Evolutionary conservation across 768 basidiomycete species (phyloP).

Genomic region (Boletus insuetus): DNA sequence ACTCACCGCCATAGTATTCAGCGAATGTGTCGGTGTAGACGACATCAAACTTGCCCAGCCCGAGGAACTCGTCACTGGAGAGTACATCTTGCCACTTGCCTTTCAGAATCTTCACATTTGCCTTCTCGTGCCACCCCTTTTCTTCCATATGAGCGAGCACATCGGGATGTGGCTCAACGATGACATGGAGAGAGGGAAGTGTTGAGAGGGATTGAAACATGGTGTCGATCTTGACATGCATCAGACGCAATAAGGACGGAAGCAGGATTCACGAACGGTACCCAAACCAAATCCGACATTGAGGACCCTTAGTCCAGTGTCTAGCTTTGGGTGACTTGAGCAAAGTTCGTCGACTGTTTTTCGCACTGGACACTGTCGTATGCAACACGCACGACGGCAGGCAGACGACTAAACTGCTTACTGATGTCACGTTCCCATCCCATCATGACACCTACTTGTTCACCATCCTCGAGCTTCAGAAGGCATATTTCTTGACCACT

Average conservation of each 20-base stretch:
- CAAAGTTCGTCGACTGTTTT: slow-evolving; percentile 72
- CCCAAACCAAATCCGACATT: slow-evolving; percentile 96
- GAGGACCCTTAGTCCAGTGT: slow-evolving; percentile 58
- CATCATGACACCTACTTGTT: slow-evolving; percentile 99
- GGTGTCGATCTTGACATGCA: slow-evolving; percentile 64
- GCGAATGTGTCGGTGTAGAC: slow-evolving; percentile 94
- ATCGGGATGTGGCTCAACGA: slow-evolving; percentile 93
- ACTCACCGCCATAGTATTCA: slow-evolving; percentile 70
- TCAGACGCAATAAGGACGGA: slow-evolving; percentile 6
- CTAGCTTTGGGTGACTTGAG: slow-evolving; percentile 43
- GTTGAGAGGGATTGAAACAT: slow-evolving; percentile 67
- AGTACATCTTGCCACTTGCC: slow-evolving; percentile 94
- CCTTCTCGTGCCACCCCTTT: slow-evolving; percentile 74
- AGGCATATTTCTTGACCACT: slow-evolving; percentile 83
- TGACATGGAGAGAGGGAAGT: slow-evolving; percentile 72
- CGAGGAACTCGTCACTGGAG: slow-evolving; percentile 53
- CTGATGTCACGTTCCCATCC: slow-evolving; percentile 92
- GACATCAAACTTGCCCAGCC: slow-evolving; percentile 76
- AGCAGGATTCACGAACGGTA: slow-evolving; percentile 51
- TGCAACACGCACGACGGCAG: slow-evolving; percentile 5
- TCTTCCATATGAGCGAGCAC: slow-evolving; percentile 80
- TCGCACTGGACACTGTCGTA: slow-evolving; percentile 51
- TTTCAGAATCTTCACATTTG: slow-evolving; percentile 76
- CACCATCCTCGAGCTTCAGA: slow-evolving; percentile 53
- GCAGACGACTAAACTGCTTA: slow-evolving; percentile 28